phyloP scores from a whole-genome alignment of 441 rosid species.

The Pelargonium australe region DNA sequence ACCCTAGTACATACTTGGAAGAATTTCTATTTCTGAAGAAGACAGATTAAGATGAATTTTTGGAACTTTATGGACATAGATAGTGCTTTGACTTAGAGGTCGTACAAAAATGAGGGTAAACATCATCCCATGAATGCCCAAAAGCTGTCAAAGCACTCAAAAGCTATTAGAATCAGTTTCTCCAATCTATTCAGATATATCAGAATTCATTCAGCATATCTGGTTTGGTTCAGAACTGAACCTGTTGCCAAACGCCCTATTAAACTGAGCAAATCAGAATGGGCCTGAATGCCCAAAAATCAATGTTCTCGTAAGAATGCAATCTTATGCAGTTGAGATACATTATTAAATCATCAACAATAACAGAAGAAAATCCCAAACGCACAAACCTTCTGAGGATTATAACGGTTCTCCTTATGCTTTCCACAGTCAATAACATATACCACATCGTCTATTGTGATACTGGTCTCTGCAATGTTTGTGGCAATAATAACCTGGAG shows the following conservation, averaged over 20 bases:
- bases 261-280: background rate
- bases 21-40: background rate
- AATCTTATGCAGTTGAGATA: too few species aligned
- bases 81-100: background rate
- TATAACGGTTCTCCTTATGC: conserved; percentile 90
- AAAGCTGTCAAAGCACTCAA: background rate
- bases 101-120: background rate
- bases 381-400: conserved; percentile 74
- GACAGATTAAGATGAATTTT: background rate
- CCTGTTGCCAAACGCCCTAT: background rate
- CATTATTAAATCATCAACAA: background rate
- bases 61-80: background rate
- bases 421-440: conserved; percentile 90
- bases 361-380: background rate
- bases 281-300: background rate
- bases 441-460: conserved; percentile 90
- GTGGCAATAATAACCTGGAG: conserved; percentile 80
- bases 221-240: background rate
- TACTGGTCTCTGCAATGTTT: conserved; percentile 92
- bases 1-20: background rate
- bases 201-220: background rate
- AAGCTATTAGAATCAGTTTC: background rate
- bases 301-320: background rate
- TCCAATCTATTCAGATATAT: background rate
- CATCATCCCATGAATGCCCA: background rate